These are phyloP conservation scores for Saccharomyces mikatae DNA, from an alignment of 805 yeast genomes.

Conservation along the genomic window DNA sequence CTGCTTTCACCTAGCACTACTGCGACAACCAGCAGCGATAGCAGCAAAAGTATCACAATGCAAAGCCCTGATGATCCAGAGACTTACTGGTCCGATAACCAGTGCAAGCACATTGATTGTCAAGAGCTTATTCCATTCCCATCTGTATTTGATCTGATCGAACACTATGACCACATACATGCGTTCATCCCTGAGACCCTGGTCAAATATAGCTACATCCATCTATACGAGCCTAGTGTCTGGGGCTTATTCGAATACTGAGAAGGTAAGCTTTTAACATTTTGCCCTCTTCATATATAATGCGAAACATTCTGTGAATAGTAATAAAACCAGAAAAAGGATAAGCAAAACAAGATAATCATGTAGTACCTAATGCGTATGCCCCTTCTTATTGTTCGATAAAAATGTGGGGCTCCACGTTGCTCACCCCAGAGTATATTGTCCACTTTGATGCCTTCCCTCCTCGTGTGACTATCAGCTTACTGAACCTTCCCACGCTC, in stretches of 20 bases:
- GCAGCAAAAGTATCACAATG: neutral
- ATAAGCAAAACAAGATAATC: neutral
- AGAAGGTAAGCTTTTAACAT: neutral
- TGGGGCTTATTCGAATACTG: neutral
- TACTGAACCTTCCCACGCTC: neutral
- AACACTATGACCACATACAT: slow-evolving; percentile 20
- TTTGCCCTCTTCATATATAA: neutral
- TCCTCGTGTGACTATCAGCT: neutral
- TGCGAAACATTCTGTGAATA: neutral
- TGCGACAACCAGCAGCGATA: neutral
- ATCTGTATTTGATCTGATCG: slow-evolving; percentile 14
- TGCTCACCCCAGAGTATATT: neutral
- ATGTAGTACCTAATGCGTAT: neutral
- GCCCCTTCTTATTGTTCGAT: neutral
- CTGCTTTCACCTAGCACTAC: neutral
- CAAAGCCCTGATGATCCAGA: neutral
- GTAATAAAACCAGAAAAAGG: too few species aligned
- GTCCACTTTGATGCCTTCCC: neutral
- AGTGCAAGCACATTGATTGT: slow-evolving; percentile 9
- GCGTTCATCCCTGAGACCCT: slow-evolving; percentile 15
- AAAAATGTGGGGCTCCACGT: neutral
- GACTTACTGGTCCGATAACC: slow-evolving; percentile 8
- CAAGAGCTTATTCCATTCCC: neutral
- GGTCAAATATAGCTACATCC: slow-evolving; percentile 14
- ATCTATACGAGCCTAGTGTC: slow-evolving; percentile 3